These are phyloP conservation scores for Backusella circina DNA, from an alignment of 192 early-diverging fungal genomes.

Conservation along the genomic window DNA sequence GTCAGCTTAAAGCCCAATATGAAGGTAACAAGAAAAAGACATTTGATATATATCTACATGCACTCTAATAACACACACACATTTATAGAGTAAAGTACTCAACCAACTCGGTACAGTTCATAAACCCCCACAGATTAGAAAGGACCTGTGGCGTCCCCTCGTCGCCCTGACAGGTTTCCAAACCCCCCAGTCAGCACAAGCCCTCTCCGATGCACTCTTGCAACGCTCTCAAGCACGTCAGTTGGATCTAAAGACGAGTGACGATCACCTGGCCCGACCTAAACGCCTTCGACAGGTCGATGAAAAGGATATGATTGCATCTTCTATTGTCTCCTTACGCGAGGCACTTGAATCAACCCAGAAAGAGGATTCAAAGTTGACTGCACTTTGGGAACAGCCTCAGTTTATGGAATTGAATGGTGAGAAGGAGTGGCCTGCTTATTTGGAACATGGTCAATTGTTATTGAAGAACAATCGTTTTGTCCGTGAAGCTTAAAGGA, in stretches of 20 bases:
- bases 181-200: constrained; percentile 33
- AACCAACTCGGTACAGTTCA: constrained; percentile 31
- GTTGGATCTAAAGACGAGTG: constrained; percentile 17
- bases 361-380: constrained; percentile 30
- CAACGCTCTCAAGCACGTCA: constrained; percentile 41
- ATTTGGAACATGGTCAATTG: constrained; percentile 43
- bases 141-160: constrained; percentile 51
- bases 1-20: constrained; percentile 42
- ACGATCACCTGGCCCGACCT: constrained; percentile 35
- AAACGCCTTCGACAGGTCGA: constrained; percentile 39
- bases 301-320: constrained; percentile 44
- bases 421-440: constrained; percentile 30
- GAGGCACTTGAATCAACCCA: constrained; percentile 38
- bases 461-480: constrained; percentile 34
- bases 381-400: constrained; percentile 44
- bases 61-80: too few species aligned
- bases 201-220: constrained; percentile 44
- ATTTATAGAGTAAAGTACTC: constrained; percentile 10
- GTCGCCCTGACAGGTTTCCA: constrained; percentile 43
- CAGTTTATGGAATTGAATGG: constrained; percentile 37
- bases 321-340: constrained; percentile 39
- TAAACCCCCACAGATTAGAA: constrained; percentile 43
- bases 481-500: constrained; percentile 9
- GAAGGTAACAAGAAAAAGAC: constrained; percentile 32
- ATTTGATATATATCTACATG: too few species aligned